These are phyloP conservation scores for Rhynchosporium secalis DNA, from an alignment of 2,329 filamentous ascomycete species.

Conservation along the genomic window DNA sequence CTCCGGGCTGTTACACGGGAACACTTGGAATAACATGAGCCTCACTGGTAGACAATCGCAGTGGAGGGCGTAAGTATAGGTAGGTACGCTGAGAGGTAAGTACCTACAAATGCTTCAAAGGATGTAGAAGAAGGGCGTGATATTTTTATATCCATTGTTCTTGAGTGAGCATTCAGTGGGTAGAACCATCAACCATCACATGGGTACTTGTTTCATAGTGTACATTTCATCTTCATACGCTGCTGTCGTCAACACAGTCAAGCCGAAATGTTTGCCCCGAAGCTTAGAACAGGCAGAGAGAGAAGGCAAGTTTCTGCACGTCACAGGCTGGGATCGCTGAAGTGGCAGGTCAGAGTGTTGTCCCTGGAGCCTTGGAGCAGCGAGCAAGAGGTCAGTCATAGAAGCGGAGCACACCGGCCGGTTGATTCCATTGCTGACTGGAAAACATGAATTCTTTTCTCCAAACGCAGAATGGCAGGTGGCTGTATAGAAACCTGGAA, in stretches of 20 bases:
- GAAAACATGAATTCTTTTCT: no score
- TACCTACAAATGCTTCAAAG: no score
- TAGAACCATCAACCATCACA: no score
- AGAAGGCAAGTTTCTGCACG: neutral
- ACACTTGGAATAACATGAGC: neutral
- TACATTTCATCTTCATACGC: no score
- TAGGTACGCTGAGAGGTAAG: neutral
- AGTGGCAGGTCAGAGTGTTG: neutral
- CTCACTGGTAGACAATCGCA: neutral
- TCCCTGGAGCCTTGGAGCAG: neutral
- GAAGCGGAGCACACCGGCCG: neutral
- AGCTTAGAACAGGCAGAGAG: neutral
- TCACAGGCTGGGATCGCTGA: conserved; percentile 2
- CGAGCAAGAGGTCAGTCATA: neutral
- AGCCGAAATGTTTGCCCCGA: neutral
- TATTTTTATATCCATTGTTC: no score
- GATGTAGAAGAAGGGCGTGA: no score
- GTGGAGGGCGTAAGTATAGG: neutral
- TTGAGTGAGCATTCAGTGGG: no score
- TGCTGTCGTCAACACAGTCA: neutral
- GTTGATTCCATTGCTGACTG: neutral
- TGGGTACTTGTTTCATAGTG: no score
- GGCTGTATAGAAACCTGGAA: no score
- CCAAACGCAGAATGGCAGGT: no score
- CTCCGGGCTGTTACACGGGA: neutral